A percentile compares a stretch with the other conserved stretches of the same genome.
Conservation (phyloP, 2,329 filamentous ascomycete genomes). For the Zopfia rhizophila region DNA sequence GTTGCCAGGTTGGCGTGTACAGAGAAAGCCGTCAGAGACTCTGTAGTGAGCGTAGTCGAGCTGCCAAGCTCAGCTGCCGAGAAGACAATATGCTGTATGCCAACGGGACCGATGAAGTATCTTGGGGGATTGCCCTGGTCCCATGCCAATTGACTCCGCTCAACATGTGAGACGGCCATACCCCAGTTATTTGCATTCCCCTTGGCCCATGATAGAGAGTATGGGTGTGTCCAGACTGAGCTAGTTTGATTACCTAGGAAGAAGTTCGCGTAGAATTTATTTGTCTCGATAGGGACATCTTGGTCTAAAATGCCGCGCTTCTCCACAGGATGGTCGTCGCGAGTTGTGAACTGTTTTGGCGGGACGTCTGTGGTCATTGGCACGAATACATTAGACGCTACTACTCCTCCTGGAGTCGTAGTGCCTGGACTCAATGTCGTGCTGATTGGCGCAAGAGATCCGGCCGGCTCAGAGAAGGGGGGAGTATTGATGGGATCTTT, state of each 20-base stretch:
- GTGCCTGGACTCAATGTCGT: conserved; percentile 42
- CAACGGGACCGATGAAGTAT: conserved; percentile 85
- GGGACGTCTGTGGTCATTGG: conserved; percentile 54
- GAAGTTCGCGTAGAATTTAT: conserved; percentile 79
- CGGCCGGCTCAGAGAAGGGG: conserved; percentile 27
- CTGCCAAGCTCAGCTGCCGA: conserved; percentile 79
- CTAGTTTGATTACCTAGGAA: conserved; percentile 77
- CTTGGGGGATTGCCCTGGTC: conserved; percentile 53
- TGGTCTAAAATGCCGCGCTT: conserved; percentile 51
- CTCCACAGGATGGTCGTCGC: conserved; percentile 55
- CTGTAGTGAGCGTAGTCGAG: conserved; percentile 66
- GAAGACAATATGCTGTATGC: conserved; percentile 82
- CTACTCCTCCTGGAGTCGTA: conserved; percentile 24
- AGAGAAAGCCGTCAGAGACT: conserved; percentile 66
- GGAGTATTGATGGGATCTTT: conserved; percentile 35
- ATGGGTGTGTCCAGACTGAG: conserved; percentile 77
- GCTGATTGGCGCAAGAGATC: conserved; percentile 38
- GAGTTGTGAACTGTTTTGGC: conserved; percentile 48
- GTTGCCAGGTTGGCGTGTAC: conserved; percentile 75
- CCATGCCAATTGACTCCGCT: conserved; percentile 71
- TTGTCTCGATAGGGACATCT: conserved; percentile 70
- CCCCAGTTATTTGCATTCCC: conserved; percentile 76
- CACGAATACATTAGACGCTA: conserved; percentile 51
- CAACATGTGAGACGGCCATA: conserved; percentile 79
- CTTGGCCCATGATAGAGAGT: conserved; percentile 57